Base-by-base conservation (phyloP, 2,329 filamentous ascomycete genomes). In the Monilinia vaccinii-corymbosi region DNA sequence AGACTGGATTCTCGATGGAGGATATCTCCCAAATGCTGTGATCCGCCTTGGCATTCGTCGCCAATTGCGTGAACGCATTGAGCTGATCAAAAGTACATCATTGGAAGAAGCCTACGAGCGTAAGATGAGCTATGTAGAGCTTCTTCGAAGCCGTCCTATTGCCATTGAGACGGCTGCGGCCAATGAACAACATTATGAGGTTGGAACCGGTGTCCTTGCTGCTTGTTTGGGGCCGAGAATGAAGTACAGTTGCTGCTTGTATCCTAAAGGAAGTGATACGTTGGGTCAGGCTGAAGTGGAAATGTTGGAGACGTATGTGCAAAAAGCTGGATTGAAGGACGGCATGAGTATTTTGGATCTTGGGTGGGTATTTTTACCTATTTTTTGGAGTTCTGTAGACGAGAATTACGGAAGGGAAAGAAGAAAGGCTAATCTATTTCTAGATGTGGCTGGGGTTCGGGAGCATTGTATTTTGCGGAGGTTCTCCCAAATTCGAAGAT, bases 141-240 rank as follows among this genome's bases (percentile, higher is more conserved):
- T 77, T 4, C 75, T 88, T n/a, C 78, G 82, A 23, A 76, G 74
- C 18, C 76, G 79, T 40, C 84, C 85, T 13, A 88, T 89, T 63
- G 86, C 86, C n/a, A 79, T 88, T 65, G 82, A 86, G 71, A 87
- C 85, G 0, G 78, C 77, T 4, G 75, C 78, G 2, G 85, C 86
- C 25, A 88, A 89, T 70, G 75, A 80, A 67, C 86, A 89, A 76
- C 86, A 89, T 72, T 89, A 89, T 69, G 86, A 89, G 73, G 85
- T 89, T 45, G 84, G 83, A 44, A 87, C 85, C 0, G 82, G 82
- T 4, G 81, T 88, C 28, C 72, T 89, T 45, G 73, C 74, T 32
- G 80, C 79, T 32, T 84, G 79, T 71, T 74, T 89, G 14, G 86
- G 86, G 0, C 83, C 84, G 4, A 75, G 85, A 58, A 88, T 89